A percentile compares a stretch with the other conserved stretches of the same genome.
Evolutionary conservation across 2,329 filamentous ascomycete genomes (phyloP).

Genomic region (Falciphora oryzae): DNA sequence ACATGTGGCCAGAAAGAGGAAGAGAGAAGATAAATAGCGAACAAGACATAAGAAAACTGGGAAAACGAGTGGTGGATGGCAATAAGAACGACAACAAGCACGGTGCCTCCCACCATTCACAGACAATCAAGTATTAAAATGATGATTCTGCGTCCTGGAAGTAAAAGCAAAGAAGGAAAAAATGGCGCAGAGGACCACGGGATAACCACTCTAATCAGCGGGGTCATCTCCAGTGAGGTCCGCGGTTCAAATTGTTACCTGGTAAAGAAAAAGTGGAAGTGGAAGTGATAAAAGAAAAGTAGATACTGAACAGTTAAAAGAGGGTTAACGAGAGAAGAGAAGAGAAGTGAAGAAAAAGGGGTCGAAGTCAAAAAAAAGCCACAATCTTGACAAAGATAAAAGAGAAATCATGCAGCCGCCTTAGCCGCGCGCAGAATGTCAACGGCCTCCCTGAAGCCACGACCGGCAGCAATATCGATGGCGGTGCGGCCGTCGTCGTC

Average conservation of each 20-base stretch:
- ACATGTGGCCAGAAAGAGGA: no score
- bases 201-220: no score
- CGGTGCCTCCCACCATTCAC: no score
- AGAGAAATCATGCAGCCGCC: background rate
- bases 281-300: background rate
- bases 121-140: background rate
- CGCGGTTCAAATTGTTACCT: no score
- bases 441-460: conserved; percentile 54
- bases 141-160: background rate
- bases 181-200: background rate
- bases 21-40: no score
- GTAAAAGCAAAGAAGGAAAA: background rate
- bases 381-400: background rate
- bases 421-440: conserved; percentile 30
- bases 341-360: background rate
- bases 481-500: conserved; percentile 31
- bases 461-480: conserved; percentile 50
- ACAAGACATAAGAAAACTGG: background rate
- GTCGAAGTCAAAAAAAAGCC: background rate
- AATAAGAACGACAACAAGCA: background rate
- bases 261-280: background rate
- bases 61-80: background rate
- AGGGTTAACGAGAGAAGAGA: background rate
- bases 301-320: no score
- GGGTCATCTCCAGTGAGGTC: no score